These are phyloP conservation scores for Psidium guajava DNA, from an alignment of 345 rosid species.

Conservation along the genomic window DNA sequence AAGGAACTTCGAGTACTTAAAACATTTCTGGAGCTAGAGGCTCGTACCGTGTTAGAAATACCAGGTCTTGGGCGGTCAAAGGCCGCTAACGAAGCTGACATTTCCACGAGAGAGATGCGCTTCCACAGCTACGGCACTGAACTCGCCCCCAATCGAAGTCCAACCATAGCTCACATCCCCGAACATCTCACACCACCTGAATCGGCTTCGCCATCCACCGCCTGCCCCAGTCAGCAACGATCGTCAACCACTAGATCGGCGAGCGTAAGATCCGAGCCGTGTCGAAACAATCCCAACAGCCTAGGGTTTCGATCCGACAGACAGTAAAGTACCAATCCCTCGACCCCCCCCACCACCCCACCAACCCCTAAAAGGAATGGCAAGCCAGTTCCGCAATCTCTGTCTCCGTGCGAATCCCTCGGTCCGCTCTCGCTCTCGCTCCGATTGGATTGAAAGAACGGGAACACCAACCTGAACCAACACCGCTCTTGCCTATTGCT, in stretches of 20 bases:
- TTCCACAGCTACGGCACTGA: background rate
- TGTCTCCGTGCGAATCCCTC: background rate
- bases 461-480: background rate
- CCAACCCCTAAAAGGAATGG: background rate
- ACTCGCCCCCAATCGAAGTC: background rate
- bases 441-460: background rate
- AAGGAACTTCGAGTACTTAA: background rate
- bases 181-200: background rate
- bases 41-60: slow-evolving; percentile 62
- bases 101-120: slow-evolving; percentile 10
- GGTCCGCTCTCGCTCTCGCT: background rate
- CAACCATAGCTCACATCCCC: background rate
- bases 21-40: background rate
- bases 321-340: background rate
- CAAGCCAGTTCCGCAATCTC: background rate
- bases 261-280: background rate
- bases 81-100: slow-evolving; percentile 81
- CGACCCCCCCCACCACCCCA: background rate
- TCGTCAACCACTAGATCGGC: background rate
- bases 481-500: background rate
- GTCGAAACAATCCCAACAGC: background rate
- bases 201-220: background rate
- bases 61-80: slow-evolving; percentile 70
- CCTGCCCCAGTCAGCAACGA: background rate
- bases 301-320: background rate